A percentile compares a stretch with the other conserved stretches of the same genome.
These are phyloP conservation scores for Penicillium roqueforti DNA, from an alignment of 495 filamentous ascomycete species.

Conservation along the genomic window DNA sequence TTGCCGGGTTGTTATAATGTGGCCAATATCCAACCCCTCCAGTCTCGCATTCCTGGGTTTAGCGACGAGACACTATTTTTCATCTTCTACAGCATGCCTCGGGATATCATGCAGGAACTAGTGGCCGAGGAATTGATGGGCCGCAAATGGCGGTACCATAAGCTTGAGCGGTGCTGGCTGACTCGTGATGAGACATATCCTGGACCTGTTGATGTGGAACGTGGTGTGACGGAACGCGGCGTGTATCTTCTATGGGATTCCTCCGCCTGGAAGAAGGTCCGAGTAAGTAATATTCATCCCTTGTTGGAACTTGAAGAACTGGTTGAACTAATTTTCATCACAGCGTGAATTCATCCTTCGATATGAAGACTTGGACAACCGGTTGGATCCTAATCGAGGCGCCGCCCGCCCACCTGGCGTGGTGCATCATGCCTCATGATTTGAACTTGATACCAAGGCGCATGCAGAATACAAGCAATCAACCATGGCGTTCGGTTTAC, in stretches of 20 bases:
- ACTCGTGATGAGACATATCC: slow-evolving; percentile 76
- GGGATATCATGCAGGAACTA: slow-evolving; percentile 78
- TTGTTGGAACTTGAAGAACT: neutral
- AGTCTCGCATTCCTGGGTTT: slow-evolving; percentile 74
- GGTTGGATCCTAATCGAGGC: slow-evolving; percentile 39
- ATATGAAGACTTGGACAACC: slow-evolving; percentile 71
- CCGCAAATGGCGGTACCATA: slow-evolving; percentile 93
- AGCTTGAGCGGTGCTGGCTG: slow-evolving; percentile 81
- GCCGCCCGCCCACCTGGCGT: slow-evolving; percentile 34
- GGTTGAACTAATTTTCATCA: neutral
- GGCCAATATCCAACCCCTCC: slow-evolving; percentile 75
- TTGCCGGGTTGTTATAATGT: slow-evolving; percentile 84
- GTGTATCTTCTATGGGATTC: slow-evolving; percentile 89
- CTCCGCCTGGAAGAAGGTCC: slow-evolving; percentile 74
- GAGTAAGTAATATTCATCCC: slow-evolving; percentile 48
- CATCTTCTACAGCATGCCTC: slow-evolving; percentile 89
- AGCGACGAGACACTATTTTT: slow-evolving; percentile 89
- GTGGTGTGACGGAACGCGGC: slow-evolving; percentile 70
- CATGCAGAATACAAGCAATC: slow-evolving; percentile 19
- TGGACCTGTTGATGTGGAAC: slow-evolving; percentile 56
- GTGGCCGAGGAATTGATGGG: slow-evolving; percentile 76
- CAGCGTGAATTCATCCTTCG: slow-evolving; percentile 76
- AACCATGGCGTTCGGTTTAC: slow-evolving; percentile 38
- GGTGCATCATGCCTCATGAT: slow-evolving; percentile 43
- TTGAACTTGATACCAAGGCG: slow-evolving; percentile 6